Percentiles rank a stretch among this genome's conserved stretches.
Conservation (phyloP, 2,329 filamentous ascomycete genomes). For the Penicillium sp. region DNA sequence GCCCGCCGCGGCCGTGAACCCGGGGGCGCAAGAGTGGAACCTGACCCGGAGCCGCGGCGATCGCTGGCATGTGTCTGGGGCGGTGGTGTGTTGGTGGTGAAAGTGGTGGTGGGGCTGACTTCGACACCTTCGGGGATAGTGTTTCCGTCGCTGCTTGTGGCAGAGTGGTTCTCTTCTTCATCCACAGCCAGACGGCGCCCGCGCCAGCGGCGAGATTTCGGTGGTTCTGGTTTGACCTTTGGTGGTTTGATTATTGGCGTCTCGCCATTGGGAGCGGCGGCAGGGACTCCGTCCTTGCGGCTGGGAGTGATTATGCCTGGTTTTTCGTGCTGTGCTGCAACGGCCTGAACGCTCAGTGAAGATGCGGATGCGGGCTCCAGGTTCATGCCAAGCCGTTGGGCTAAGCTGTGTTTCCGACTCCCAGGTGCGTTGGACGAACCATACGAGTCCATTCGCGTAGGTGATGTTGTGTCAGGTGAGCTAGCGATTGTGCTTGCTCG, state of each 20-base stretch:
- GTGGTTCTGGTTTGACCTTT: constrained; percentile 35
- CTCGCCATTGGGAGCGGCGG: constrained; percentile 16
- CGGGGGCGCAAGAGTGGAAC: constrained; percentile 20
- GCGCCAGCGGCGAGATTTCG: constrained; percentile 38
- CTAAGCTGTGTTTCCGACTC: constrained; percentile 18
- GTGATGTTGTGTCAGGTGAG: constrained; percentile 43
- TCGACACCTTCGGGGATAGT: constrained; percentile 24
- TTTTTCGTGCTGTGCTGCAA: constrained; percentile 71
- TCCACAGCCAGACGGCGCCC: constrained; percentile 30
- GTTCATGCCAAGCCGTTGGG: constrained; percentile 55
- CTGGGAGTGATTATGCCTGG: constrained; percentile 75
- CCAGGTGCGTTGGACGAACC: constrained; percentile 14
- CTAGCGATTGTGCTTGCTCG: constrained; percentile 24
- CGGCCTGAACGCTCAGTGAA: constrained; percentile 64
- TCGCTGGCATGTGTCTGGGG: constrained; percentile 5
- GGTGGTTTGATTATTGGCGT: constrained; percentile 15
- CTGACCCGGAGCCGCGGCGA: constrained; percentile 20
- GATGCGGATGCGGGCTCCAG: constrained; percentile 62
- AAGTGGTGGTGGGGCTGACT: constrained; percentile 9
- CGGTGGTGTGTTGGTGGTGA: constrained; percentile 6
- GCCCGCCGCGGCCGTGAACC: constrained; percentile 24
- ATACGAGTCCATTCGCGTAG: constrained; percentile 28
- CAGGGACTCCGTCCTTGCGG: constrained; percentile 39
- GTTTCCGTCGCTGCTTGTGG: constrained; percentile 20
- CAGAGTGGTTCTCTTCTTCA: constrained; percentile 22